These are phyloP conservation scores for Davidsoniella virescens DNA, from an alignment of 2,329 filamentous ascomycete species.

Conservation along the genomic window DNA sequence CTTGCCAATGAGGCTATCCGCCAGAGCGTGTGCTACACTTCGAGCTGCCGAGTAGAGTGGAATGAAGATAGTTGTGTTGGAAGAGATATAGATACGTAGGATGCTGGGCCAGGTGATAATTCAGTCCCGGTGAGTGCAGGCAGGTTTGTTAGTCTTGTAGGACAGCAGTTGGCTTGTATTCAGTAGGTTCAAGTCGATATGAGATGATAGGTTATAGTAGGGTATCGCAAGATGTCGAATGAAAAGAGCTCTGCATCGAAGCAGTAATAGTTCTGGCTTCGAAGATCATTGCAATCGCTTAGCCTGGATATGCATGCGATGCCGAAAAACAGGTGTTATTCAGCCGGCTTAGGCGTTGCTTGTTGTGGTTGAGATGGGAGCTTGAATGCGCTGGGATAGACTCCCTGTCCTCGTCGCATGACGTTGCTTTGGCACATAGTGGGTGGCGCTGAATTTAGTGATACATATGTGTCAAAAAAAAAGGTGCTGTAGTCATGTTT, in stretches of 20 bases:
- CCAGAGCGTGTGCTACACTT: not conserved
- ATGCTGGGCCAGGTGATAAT: not conserved
- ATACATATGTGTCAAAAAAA: too few species aligned
- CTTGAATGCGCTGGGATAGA: not conserved
- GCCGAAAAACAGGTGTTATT: too few species aligned
- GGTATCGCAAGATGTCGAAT: too few species aligned
- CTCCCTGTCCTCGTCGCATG: not conserved
- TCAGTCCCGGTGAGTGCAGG: not conserved
- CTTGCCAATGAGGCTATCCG: not conserved
- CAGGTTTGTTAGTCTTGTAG: not conserved
- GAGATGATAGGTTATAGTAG: slow-evolving; percentile 1
- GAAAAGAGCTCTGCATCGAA: too few species aligned
- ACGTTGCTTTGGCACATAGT: slow-evolving; percentile 1
- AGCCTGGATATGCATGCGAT: too few species aligned
- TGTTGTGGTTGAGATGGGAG: too few species aligned
- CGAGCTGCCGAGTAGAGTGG: too few species aligned
- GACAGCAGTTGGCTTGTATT: not conserved
- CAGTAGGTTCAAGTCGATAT: not conserved
- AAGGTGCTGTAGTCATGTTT: too few species aligned
- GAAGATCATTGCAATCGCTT: too few species aligned
- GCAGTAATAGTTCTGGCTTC: too few species aligned
- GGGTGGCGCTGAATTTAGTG: not conserved
- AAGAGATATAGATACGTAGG: not conserved
- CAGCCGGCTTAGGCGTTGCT: too few species aligned
- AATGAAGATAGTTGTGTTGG: not conserved